Evolutionary conservation across 1,139 yeast species (phyloP).

Genomic region (Hyphopichia khmerensis): DNA sequence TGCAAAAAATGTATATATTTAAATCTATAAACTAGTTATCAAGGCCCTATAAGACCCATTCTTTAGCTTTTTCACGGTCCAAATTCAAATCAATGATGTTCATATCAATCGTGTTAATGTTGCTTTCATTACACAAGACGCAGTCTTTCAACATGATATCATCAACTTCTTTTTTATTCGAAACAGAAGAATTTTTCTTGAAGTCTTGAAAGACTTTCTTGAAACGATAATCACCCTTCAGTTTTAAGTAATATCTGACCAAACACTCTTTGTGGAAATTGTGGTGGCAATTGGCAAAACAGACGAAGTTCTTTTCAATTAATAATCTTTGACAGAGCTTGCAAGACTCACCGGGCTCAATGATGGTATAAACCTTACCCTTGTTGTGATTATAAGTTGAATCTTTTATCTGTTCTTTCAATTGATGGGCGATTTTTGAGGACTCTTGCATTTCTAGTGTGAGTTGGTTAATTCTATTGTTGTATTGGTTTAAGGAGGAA

Average conservation of each 20-base stretch:
- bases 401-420: conserved; percentile 57
- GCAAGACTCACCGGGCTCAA: conserved; percentile 88
- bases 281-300: conserved; percentile 85
- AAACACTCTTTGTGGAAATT: conserved; percentile 89
- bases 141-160: conserved; percentile 65
- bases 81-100: conserved; percentile 25
- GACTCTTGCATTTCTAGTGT: conserved; percentile 80
- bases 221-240: conserved; percentile 66
- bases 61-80: conserved; percentile 19
- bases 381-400: conserved; percentile 45
- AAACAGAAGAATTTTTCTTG: conserved; percentile 39
- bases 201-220: conserved; percentile 60
- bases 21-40: not conserved
- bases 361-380: conserved; percentile 38
- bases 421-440: conserved; percentile 57
- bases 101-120: conserved; percentile 69
- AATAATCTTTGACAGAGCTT: conserved; percentile 65
- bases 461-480: conserved; percentile 58
- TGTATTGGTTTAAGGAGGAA: conserved; percentile 70
- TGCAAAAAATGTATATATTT: not conserved
- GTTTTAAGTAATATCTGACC: conserved; percentile 53
- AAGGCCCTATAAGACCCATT: conserved; percentile 25
- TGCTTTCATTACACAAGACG: conserved; percentile 74
- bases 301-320: conserved; percentile 69
- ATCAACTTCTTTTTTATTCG: conserved; percentile 51